Base-by-base conservation (phyloP, 2,329 filamentous ascomycete species). In the Trichophyton mentagrophytes region DNA sequence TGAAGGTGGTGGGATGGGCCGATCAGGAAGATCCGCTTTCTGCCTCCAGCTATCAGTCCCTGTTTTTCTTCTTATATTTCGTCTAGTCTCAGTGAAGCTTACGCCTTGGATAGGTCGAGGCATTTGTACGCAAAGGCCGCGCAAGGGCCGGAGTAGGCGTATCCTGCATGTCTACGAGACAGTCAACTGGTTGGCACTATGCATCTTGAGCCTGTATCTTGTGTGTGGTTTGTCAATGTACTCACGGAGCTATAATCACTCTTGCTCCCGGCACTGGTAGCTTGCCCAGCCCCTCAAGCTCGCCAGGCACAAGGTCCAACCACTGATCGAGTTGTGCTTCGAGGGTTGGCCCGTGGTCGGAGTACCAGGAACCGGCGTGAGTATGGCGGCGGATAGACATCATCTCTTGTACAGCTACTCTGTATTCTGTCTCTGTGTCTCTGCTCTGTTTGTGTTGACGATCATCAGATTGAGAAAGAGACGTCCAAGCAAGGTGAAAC, bases 91-190 rank as follows among this genome's bases (percentile, higher is more conserved):
- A 13, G 33, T 38, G 33, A 38, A 58, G 72, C 80, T 71, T 73
- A 86, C 82, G 85, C 87, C 63, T 84, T 83, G 62, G 84, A 86
- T 61, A 97, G 80, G 72, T 97, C 90, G 57, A 95, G 85, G 5
- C 83, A 82, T 74, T 89, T 93, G 76, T 97, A 99, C 7, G 93
- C 93, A 85, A 90, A 97, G 49, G 91, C 93, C 49, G 93, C 93
- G 66, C 90, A 92, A 44, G 86, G 83, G 6, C 93, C 93, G 3
- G 93, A 99, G 78, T 92, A 97, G 1, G 83, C 78, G 76, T 96
- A 99, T 63, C 93, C 93, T 62, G 93, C 93, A 73, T 99, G 93
- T 63, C 92, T 96, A 66, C 36, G 67, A 66, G 62, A 64, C 61
- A 57, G 62, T 67, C 59, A 69, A 69, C 71, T 67, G 40, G 15